A percentile compares a stretch with the other conserved stretches of the same genome.
These are phyloP conservation scores for Hericium coralloides DNA, from an alignment of 768 basidiomycete species.

Conservation along the genomic window DNA sequence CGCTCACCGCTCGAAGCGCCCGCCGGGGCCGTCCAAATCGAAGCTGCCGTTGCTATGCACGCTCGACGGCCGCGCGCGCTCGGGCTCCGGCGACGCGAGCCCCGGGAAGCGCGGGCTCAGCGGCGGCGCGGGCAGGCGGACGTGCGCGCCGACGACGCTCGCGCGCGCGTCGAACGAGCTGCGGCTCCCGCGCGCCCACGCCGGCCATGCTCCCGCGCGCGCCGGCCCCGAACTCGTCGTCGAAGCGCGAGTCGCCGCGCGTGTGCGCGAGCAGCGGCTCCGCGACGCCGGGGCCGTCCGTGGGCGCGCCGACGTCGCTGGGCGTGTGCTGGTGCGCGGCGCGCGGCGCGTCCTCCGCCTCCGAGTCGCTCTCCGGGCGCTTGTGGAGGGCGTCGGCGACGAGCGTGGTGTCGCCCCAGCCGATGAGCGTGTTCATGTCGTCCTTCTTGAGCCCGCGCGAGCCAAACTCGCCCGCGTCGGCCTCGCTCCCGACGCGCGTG, in stretches of 20 bases:
- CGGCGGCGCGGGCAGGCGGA: conserved; percentile 1
- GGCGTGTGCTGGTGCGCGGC: conserved; percentile 1
- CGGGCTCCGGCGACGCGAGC: conserved; percentile 1
- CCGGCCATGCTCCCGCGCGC: conserved; percentile 32
- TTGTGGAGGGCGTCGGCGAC: conserved; percentile 8
- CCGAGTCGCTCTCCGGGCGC: neutral
- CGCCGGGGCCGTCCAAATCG: too few relatives aligned
- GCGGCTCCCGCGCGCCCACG: conserved; percentile 28
- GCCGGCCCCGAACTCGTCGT: conserved; percentile 2
- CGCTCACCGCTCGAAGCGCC: too few relatives aligned
- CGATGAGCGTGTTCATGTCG: conserved; percentile 5
- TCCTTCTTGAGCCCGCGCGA: conserved; percentile 6
- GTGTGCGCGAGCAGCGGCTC: conserved; percentile 24
- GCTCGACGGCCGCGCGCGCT: neutral
- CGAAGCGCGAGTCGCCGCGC: conserved; percentile 15
- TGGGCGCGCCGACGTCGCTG: conserved; percentile 4
- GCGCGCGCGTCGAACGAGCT: neutral
- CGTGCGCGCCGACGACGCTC: neutral
- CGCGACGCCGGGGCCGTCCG: conserved; percentile 11
- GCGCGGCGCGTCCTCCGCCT: neutral
- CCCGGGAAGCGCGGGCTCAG: conserved; percentile 5
- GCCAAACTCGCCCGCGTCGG: conserved; percentile 13
- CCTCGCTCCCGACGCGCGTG: conserved; percentile 19
- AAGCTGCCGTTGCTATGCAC: neutral
- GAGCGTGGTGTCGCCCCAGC: conserved; percentile 12